These are phyloP conservation scores for Chaetomium fimeti DNA, from an alignment of 495 filamentous ascomycete genomes.

Conservation along the genomic window DNA sequence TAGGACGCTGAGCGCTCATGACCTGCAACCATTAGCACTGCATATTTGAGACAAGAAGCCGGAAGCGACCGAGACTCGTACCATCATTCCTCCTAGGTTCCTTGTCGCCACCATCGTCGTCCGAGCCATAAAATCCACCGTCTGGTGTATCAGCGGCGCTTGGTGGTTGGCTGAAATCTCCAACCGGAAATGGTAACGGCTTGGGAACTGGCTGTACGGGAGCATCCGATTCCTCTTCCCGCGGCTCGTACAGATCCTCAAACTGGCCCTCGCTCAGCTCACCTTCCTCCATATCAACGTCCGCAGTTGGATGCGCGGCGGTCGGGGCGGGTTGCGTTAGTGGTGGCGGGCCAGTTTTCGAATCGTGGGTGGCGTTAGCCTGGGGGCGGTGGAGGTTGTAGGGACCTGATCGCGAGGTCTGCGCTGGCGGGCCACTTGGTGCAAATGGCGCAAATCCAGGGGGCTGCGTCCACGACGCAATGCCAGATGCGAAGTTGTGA, in stretches of 20 bases:
- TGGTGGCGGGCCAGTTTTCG: background rate
- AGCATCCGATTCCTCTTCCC: constrained; percentile 23
- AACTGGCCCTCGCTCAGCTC: constrained; percentile 69
- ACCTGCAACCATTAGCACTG: constrained; percentile 20
- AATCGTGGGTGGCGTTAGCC: background rate
- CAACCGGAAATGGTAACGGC: constrained; percentile 1
- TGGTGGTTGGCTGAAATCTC: constrained; percentile 20
- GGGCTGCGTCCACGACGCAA: constrained; percentile 20
- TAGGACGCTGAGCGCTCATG: constrained; percentile 52
- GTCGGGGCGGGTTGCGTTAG: constrained; percentile 21
- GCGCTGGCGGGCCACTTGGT: constrained; percentile 1
- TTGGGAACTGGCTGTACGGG: constrained; percentile 6
- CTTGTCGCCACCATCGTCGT: constrained; percentile 31
- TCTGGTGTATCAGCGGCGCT: constrained; percentile 34
- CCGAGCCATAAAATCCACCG: constrained; percentile 33
- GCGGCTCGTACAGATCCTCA: constrained; percentile 48
- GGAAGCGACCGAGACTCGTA: background rate
- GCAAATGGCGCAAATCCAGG: constrained; percentile 11
- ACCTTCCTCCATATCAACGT: constrained; percentile 62
- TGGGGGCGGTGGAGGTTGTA: background rate
- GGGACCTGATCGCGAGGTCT: background rate
- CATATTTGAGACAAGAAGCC: background rate
- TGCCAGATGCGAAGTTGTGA: background rate
- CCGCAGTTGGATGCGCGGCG: constrained; percentile 19
- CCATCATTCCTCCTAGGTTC: constrained; percentile 9